These are phyloP conservation scores for Fusarium concolor DNA, from an alignment of 2,329 filamentous ascomycete genomes.

Conservation along the genomic window DNA sequence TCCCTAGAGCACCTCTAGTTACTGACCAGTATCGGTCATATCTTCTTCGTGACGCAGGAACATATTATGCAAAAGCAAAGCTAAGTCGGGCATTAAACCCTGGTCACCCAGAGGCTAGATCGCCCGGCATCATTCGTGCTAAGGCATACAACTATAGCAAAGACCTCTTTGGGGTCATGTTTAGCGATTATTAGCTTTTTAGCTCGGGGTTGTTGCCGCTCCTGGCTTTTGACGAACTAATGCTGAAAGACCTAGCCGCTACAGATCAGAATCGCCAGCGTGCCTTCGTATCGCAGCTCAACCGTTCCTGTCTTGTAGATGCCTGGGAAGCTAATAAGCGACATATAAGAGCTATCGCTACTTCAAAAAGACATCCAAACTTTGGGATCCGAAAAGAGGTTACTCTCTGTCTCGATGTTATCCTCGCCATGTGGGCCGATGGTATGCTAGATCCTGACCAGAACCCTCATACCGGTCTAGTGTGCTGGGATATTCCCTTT, in stretches of 20 bases:
- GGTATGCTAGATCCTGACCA: background rate
- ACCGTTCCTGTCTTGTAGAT: background rate
- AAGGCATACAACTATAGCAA: background rate
- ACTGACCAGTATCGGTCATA: background rate
- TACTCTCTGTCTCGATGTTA: background rate
- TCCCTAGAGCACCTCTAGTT: background rate
- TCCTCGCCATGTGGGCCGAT: background rate
- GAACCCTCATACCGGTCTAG: background rate
- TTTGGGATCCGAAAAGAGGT: constrained; percentile 5
- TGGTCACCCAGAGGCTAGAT: background rate
- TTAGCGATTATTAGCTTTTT: constrained; percentile 15
- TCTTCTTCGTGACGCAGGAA: background rate
- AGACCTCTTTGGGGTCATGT: constrained; percentile 6
- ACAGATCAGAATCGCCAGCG: background rate
- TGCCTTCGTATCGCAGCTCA: background rate
- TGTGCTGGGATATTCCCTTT: background rate
- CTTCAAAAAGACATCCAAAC: background rate
- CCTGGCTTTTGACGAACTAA: constrained; percentile 6
- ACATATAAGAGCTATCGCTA: background rate
- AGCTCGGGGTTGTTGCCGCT: background rate
- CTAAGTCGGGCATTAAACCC: background rate
- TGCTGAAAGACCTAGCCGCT: background rate
- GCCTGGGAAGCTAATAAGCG: constrained; percentile 15
- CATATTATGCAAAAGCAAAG: background rate
- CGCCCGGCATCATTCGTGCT: rapidly evolving